Base-by-base conservation (phyloP, 2,329 filamentous ascomycete genomes). In the Xylariaceae sp. region DNA sequence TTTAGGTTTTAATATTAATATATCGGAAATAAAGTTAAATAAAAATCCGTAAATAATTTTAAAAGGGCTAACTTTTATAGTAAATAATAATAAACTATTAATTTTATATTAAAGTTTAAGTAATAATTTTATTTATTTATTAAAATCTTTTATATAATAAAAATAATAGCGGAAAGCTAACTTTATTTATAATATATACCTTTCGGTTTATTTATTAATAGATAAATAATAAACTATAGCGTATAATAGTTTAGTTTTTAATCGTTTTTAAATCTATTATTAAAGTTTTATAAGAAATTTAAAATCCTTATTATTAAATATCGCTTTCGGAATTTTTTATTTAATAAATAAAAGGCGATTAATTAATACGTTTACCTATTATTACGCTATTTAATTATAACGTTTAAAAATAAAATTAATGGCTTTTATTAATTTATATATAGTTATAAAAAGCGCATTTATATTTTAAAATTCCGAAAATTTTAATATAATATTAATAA, bases 1-100 rank as follows among this genome's bases (percentile, higher is more conserved):
- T 4, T 9, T 4, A 9, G 23, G 23, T 26, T 26, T 26, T 4
- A 26, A 26, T 26, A 4, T 26, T 26, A 26, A 26, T 4, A 26
- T 26, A 26, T 26, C 9, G 9, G 23, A 26, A 26, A 26, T 26
- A 26, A 26, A 16, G 23, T 48, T 48, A 18, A 29, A 23, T 16
- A 21, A 40, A 48, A 40, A 48, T 14, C 40, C 40, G 9, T 48
- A 48, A 40, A 48, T 40, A 7, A 41, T 21, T 48, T 48, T 41
- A 20, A 48, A 40, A 2, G n/a, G n/a, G n/a, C n/a, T 41, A 20
- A 20, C 40, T 23, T 40, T 40, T 6, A 21, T 40, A 20, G 21
- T 21, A 2, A 23, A 41, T 21, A 41, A 40, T 21, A 2, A 2
- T 2, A n/a, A 23, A 14, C 40, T 14, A 48, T 48, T 48, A 5